Evolutionary conservation across 1,139 yeast species (phyloP).

Genomic region (Debaryomycetaceae sp.): DNA sequence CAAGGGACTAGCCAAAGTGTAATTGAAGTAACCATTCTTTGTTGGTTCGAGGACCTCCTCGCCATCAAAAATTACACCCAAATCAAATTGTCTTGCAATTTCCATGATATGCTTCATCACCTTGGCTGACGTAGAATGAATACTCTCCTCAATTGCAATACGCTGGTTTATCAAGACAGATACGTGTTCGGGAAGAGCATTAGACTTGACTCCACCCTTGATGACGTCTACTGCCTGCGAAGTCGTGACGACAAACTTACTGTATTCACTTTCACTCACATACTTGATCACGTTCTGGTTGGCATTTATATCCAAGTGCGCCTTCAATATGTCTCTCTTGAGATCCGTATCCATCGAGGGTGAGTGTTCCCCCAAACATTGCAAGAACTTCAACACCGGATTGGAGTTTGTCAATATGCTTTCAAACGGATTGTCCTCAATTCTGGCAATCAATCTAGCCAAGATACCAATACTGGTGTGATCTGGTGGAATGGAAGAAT

Average conservation of each 20-base stretch:
- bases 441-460: constrained; percentile 33
- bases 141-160: constrained; percentile 49
- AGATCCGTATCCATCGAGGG: constrained; percentile 22
- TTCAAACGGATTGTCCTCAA: constrained; percentile 34
- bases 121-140: constrained; percentile 36
- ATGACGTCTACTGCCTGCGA: constrained; percentile 70
- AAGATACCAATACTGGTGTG: constrained; percentile 48
- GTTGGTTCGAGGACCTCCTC: constrained; percentile 26
- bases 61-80: constrained; percentile 44
- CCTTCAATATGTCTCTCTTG: constrained; percentile 36
- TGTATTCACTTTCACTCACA: constrained; percentile 15
- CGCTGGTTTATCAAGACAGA: constrained; percentile 56
- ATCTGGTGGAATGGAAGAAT: constrained; percentile 46
- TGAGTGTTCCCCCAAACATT: constrained; percentile 45
- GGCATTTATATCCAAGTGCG: constrained; percentile 39
- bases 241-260: constrained; percentile 51
- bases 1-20: constrained; percentile 30
- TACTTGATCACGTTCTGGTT: constrained; percentile 38
- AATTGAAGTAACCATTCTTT: constrained; percentile 43
- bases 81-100: constrained; percentile 42
- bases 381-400: constrained; percentile 39
- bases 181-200: constrained; percentile 72
- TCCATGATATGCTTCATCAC: constrained; percentile 31
- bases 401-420: constrained; percentile 36
- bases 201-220: constrained; percentile 66